Evolutionary conservation across 192 early-diverging fungal genomes (phyloP).

Genomic region (Backusella luteola): DNA sequence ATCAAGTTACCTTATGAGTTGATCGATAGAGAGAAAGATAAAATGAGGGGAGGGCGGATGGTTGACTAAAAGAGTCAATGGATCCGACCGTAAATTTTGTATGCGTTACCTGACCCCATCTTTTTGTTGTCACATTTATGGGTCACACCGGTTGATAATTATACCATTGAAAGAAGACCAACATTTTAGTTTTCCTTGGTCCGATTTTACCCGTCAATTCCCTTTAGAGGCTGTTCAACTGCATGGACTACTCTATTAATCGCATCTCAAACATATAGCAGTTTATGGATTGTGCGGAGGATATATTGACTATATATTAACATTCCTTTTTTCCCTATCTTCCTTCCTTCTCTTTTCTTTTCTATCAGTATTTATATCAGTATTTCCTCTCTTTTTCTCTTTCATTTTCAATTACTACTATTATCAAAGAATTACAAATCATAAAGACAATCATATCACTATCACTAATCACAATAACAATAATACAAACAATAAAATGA

Average conservation of each 20-base stretch:
- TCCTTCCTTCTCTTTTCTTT: neutral
- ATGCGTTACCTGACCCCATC: conserved; percentile 4
- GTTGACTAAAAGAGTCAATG: conserved; percentile 3
- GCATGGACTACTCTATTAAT: neutral
- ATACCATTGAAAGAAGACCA: neutral
- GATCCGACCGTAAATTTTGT: neutral
- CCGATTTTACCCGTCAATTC: conserved; percentile 19
- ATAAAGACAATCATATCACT: neutral
- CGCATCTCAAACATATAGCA: conserved; percentile 8
- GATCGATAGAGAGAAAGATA: neutral
- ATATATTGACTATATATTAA: conserved; percentile 8
- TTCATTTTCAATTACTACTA: neutral
- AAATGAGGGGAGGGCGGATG: neutral
- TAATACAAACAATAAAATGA: neutral
- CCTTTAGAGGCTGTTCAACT: conserved; percentile 11
- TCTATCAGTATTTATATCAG: neutral
- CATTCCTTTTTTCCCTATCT: conserved; percentile 6
- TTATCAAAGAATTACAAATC: neutral
- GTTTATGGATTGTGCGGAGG: conserved; percentile 7
- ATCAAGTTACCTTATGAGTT: neutral
- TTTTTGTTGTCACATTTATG: neutral
- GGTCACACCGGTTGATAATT: conserved; percentile 10
- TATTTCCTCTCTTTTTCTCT: neutral
- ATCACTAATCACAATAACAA: neutral
- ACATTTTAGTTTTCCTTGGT: conserved; percentile 11